phyloP scores from a whole-genome alignment of 768 basidiomycete genomes.

The Paxillus rubicundulus region DNA sequence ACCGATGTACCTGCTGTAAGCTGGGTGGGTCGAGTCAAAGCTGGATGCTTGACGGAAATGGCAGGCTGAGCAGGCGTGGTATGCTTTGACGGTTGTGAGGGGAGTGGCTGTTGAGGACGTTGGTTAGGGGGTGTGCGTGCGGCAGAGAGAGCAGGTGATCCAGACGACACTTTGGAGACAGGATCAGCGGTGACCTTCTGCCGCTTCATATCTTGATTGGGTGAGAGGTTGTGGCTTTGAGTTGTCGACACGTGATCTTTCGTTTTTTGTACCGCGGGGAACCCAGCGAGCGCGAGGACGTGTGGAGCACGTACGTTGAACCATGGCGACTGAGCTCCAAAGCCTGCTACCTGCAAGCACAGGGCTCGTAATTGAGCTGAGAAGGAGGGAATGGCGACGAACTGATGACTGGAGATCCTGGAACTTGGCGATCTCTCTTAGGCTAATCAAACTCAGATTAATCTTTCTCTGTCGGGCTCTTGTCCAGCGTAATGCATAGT shows the following conservation, averaged over 20 bases:
- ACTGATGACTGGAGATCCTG: constrained; percentile 51
- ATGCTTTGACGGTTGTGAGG: constrained; percentile 11
- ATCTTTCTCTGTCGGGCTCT: constrained; percentile 51
- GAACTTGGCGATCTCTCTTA: constrained; percentile 46
- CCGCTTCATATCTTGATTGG: constrained; percentile 36
- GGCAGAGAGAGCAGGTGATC: constrained; percentile 20
- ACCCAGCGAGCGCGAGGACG: constrained; percentile 47
- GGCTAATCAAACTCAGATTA: constrained; percentile 48
- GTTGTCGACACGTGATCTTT: constrained; percentile 21
- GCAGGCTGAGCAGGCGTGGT: neutral
- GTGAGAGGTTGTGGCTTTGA: constrained; percentile 11
- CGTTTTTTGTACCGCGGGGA: constrained; percentile 35
- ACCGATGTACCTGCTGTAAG: constrained; percentile 5
- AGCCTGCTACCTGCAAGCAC: constrained; percentile 33
- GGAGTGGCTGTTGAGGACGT: constrained; percentile 17
- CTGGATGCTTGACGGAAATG: neutral
- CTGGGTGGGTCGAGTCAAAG: constrained; percentile 7
- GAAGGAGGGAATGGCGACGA: constrained; percentile 17
- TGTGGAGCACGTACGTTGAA: constrained; percentile 50
- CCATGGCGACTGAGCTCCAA: constrained; percentile 48
- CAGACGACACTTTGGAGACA: constrained; percentile 15
- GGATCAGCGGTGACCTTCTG: constrained; percentile 22
- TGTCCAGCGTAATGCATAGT: neutral
- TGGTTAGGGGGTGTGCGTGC: constrained; percentile 21
- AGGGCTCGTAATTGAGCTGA: neutral